Conservation (phyloP, 345 rosid species). For the Brassica juncea region DNA sequence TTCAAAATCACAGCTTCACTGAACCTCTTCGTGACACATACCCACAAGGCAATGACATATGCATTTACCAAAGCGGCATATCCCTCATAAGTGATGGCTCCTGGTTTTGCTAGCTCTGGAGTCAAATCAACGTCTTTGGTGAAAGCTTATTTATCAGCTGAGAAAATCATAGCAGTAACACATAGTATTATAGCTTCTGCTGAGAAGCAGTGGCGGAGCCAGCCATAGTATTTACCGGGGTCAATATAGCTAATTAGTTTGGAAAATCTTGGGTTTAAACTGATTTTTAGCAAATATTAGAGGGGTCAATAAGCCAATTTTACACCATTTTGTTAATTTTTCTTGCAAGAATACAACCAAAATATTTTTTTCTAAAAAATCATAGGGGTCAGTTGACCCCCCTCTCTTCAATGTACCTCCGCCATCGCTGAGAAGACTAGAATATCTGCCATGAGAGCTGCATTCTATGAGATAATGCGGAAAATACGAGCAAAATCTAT, state of each 20-base stretch:
- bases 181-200: constrained; percentile 61
- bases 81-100: constrained; percentile 36
- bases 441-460: constrained; percentile 87
- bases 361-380: too few species aligned
- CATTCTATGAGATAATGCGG: constrained; percentile 94
- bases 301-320: too few species aligned
- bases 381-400: too few species aligned
- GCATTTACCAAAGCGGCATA: constrained; percentile 53
- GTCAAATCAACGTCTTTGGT: not conserved
- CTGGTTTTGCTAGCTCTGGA: not conserved
- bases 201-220: constrained; percentile 38
- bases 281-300: too few species aligned
- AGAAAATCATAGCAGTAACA: constrained; percentile 51
- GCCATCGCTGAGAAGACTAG: constrained; percentile 64
- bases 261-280: too few species aligned
- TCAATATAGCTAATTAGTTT: too few species aligned
- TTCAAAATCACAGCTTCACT: constrained; percentile 52
- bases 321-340: too few species aligned
- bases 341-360: too few species aligned
- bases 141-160: not conserved
- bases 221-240: too few species aligned
- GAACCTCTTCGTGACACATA: not conserved
- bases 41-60: constrained; percentile 50
- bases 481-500: constrained; percentile 59
- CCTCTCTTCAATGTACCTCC: too few species aligned